Conservation (phyloP, 1,284 basidiomycete genomes). For the Psilocybe mexicana region DNA sequence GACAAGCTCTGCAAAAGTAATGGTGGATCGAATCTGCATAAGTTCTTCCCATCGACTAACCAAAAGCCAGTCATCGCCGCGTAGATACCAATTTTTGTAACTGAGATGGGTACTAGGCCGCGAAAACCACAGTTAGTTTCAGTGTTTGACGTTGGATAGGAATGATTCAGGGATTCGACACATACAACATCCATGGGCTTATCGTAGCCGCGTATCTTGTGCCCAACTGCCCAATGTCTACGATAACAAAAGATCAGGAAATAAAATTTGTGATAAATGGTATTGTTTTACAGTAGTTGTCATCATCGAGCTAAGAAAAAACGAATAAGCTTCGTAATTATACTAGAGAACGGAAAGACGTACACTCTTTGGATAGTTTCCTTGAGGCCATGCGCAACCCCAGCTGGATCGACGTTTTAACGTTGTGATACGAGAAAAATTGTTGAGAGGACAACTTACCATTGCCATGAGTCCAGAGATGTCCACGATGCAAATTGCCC, state of each 20-base stretch:
- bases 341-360: constrained; percentile 11
- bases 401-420: constrained; percentile 31
- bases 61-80: constrained; percentile 44
- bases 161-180: constrained; percentile 2
- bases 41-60: constrained; percentile 45
- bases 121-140: neutral
- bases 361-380: constrained; percentile 38
- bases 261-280: neutral
- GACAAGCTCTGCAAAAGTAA: constrained; percentile 45
- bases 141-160: neutral
- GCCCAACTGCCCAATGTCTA: constrained; percentile 42
- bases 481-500: constrained; percentile 36
- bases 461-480: constrained; percentile 46
- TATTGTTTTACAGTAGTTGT: constrained; percentile 35
- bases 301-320: constrained; percentile 33
- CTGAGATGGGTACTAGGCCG: constrained; percentile 38
- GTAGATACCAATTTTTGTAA: constrained; percentile 43
- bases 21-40: constrained; percentile 35
- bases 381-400: constrained; percentile 49
- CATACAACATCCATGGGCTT: constrained; percentile 45
- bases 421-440: neutral
- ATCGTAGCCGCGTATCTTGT: constrained; percentile 41
- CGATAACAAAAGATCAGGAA: neutral
- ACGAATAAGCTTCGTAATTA: neutral
- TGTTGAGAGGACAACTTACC: constrained; percentile 30